Conservation (phyloP, 2,329 filamentous ascomycete species). For the Fusarium secorum region DNA sequence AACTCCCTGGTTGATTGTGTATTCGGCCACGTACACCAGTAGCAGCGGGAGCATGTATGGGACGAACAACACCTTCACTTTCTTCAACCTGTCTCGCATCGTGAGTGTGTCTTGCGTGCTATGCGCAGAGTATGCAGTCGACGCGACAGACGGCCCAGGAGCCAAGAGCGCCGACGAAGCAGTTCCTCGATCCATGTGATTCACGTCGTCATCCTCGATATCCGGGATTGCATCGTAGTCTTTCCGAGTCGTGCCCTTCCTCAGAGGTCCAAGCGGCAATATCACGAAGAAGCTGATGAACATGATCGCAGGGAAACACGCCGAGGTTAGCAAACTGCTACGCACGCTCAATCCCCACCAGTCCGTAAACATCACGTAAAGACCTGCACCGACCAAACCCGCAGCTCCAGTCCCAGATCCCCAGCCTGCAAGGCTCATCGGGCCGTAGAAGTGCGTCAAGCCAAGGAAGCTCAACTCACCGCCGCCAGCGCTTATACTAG, state of each 20-base stretch:
- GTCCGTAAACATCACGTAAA: slow-evolving; percentile 87
- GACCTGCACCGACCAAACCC: slow-evolving; percentile 83
- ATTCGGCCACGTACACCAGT: slow-evolving; percentile 93
- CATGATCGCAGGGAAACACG: slow-evolving; percentile 83
- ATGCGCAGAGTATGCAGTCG: slow-evolving; percentile 51
- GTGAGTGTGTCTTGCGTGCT: slow-evolving; percentile 41
- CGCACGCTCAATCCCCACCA: slow-evolving; percentile 78
- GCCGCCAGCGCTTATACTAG: slow-evolving; percentile 83
- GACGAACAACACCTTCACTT: slow-evolving; percentile 74
- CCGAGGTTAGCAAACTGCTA: slow-evolving; percentile 77
- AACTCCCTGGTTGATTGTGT: slow-evolving; percentile 96
- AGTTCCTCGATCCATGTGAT: slow-evolving; percentile 47
- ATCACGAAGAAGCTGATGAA: slow-evolving; percentile 84
- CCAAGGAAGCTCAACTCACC: slow-evolving; percentile 93
- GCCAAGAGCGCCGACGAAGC: slow-evolving; percentile 60
- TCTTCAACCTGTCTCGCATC: slow-evolving; percentile 65
- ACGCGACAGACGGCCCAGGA: slow-evolving; percentile 49
- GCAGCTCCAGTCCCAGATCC: slow-evolving; percentile 91
- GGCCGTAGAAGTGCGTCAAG: slow-evolving; percentile 92
- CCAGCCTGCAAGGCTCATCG: slow-evolving; percentile 88
- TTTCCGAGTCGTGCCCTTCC: slow-evolving; percentile 52
- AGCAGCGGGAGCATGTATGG: slow-evolving; percentile 89
- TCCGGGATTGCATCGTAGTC: slow-evolving; percentile 64
- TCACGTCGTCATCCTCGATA: slow-evolving; percentile 48
- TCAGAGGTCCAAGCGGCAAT: slow-evolving; percentile 73